A percentile compares a stretch with the other conserved stretches of the same genome.
phyloP scores from a whole-genome alignment of 495 filamentous ascomycete genomes.

The Sabuloglossum arenarium region DNA sequence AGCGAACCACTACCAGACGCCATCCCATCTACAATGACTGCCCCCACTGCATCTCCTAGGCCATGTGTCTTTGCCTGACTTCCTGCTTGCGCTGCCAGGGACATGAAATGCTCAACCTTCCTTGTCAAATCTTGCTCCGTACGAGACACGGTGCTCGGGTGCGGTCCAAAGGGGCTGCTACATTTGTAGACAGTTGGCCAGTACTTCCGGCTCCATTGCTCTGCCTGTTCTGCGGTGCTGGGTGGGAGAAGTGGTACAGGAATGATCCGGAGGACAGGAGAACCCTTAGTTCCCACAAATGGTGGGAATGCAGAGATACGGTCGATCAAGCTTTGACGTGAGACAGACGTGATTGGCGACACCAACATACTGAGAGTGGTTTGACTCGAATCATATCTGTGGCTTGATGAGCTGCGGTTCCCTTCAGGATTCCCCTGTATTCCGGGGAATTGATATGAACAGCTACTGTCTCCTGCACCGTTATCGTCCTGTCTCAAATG shows the following conservation, averaged over 20 bases:
- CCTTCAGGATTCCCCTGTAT: slow-evolving; percentile 6
- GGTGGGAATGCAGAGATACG: neutral
- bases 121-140: slow-evolving; percentile 1
- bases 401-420: slow-evolving; percentile 10
- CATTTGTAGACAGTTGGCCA: slow-evolving; percentile 85
- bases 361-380: neutral
- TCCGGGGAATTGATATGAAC: slow-evolving; percentile 10
- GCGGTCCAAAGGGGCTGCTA: slow-evolving; percentile 55
- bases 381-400: neutral
- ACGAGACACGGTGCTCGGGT: slow-evolving; percentile 33
- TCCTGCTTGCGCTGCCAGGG: neutral
- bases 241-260: slow-evolving; percentile 57
- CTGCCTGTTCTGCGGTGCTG: slow-evolving; percentile 51
- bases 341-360: neutral
- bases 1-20: slow-evolving; percentile 11
- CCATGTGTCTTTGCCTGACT: slow-evolving; percentile 12
- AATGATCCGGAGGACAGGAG: slow-evolving; percentile 24
- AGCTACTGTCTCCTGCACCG: neutral
- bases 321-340: neutral
- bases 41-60: slow-evolving; percentile 40
- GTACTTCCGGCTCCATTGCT: slow-evolving; percentile 49
- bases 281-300: neutral
- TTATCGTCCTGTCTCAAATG: slow-evolving; percentile 13
- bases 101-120: slow-evolving; percentile 1
- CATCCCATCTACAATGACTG: slow-evolving; percentile 23